Percentiles rank a stretch among this genome's conserved stretches.
These are phyloP conservation scores for Fistulina hepatica DNA, from an alignment of 1,284 basidiomycete genomes.

Conservation along the genomic window DNA sequence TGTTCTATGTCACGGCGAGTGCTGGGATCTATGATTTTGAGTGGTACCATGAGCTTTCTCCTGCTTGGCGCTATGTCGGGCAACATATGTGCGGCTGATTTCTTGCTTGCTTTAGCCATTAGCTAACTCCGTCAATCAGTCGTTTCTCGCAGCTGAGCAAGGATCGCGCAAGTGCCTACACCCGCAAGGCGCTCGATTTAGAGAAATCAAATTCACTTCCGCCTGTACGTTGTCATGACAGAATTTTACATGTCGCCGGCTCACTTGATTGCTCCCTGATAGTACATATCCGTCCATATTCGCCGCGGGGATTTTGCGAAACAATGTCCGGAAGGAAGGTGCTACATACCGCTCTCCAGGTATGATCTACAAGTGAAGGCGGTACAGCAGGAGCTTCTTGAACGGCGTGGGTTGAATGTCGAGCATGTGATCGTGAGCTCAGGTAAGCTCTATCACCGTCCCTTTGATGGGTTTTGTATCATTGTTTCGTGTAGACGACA, in stretches of 20 bases:
- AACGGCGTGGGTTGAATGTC: slow-evolving; percentile 38
- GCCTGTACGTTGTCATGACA: slow-evolving; percentile 18
- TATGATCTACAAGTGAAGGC: slow-evolving; percentile 53
- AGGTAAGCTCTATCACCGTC: no score
- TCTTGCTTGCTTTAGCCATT: slow-evolving; percentile 30
- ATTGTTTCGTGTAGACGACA: no score
- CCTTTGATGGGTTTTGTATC: no score
- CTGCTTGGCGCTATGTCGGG: no score
- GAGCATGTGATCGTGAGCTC: slow-evolving; percentile 57
- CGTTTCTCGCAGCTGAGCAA: slow-evolving; percentile 32
- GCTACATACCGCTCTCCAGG: slow-evolving; percentile 31
- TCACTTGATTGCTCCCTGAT: neutral
- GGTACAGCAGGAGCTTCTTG: slow-evolving; percentile 42
- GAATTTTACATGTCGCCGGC: neutral
- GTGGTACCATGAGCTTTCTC: neutral
- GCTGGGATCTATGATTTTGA: slow-evolving; percentile 12
- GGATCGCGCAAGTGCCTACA: slow-evolving; percentile 28
- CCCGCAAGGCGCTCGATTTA: slow-evolving; percentile 31
- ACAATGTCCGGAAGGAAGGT: slow-evolving; percentile 10
- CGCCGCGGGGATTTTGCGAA: slow-evolving; percentile 12
- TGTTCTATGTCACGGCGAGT: slow-evolving; percentile 38
- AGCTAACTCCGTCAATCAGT: slow-evolving; percentile 38
- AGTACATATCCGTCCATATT: slow-evolving; percentile 13
- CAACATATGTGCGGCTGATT: no score
- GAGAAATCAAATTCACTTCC: slow-evolving; percentile 28